phyloP scores from a whole-genome alignment of 176 grass and related monocot species.

The Areca catechu region DNA sequence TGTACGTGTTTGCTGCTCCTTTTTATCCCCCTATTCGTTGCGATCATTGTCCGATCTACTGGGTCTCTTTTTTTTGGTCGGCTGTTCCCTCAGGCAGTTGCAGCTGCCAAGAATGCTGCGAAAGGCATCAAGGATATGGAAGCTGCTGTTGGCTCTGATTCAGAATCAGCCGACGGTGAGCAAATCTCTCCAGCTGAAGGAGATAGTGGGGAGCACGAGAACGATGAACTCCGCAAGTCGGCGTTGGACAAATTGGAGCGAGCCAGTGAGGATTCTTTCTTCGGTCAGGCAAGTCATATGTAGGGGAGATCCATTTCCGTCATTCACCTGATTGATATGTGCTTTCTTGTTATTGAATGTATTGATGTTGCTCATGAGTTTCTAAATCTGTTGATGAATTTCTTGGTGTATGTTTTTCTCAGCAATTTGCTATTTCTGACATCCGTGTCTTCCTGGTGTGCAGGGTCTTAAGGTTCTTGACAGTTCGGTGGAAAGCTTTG shows the following conservation, averaged over 20 bases:
- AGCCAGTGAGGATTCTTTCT: constrained; percentile 72
- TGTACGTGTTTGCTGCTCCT: constrained; percentile 24
- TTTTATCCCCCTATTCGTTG: background rate
- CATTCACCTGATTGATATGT: no score
- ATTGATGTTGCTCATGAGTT: no score
- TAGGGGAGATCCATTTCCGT: background rate
- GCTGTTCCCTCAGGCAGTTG: constrained; percentile 51
- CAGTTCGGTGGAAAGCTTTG: constrained; percentile 73
- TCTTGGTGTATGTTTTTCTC: no score
- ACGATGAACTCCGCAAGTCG: constrained; percentile 29
- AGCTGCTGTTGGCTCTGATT: constrained; percentile 15
- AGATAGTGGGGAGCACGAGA: constrained; percentile 14
- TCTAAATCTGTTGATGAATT: no score
- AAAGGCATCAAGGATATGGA: constrained; percentile 46
- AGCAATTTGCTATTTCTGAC: no score
- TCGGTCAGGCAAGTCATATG: constrained; percentile 65
- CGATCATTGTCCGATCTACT: no score
- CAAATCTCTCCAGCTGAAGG: constrained; percentile 14
- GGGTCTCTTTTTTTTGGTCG: background rate
- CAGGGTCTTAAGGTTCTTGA: constrained; percentile 86
- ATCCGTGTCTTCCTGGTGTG: constrained; percentile 9
- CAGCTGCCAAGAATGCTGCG: constrained; percentile 66
- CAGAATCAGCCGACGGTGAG: constrained; percentile 6
- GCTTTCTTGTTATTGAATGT: no score
- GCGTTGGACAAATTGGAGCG: constrained; percentile 71